Conservation (phyloP, 2,329 filamentous ascomycete genomes). For the Tolypocladium endophyticum region DNA sequence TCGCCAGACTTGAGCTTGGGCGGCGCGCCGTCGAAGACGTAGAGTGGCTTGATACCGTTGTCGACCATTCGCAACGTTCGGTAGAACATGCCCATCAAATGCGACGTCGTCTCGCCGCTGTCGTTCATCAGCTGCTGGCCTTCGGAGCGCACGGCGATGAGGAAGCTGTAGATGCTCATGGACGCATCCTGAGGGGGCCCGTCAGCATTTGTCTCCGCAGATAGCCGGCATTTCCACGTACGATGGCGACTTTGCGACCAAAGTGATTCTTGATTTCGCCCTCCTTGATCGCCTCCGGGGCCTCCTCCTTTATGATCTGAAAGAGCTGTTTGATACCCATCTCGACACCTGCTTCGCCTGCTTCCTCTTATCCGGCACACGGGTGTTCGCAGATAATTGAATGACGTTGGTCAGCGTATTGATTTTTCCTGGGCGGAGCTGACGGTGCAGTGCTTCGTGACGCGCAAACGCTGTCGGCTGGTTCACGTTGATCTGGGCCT, state of each 20-base stretch:
- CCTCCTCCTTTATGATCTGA: conserved; percentile 79
- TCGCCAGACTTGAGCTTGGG: conserved; percentile 97
- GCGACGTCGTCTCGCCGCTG: conserved; percentile 90
- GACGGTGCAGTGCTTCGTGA: not conserved
- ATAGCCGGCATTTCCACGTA: conserved; percentile 34
- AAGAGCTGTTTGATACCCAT: conserved; percentile 67
- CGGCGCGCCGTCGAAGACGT: conserved; percentile 94
- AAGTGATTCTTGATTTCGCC: conserved; percentile 99
- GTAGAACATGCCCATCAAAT: conserved; percentile 99
- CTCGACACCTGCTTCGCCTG: conserved; percentile 10
- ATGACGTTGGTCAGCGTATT: not conserved
- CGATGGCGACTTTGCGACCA: conserved; percentile 94
- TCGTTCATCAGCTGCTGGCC: conserved; percentile 95
- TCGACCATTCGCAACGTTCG: conserved; percentile 96
- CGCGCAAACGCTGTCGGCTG: not conserved
- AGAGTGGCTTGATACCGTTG: conserved; percentile 96
- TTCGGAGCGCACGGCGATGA: conserved; percentile 93
- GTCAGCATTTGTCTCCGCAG: not conserved
- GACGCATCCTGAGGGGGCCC: conserved; percentile 40
- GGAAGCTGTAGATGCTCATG: conserved; percentile 98
- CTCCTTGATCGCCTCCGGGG: conserved; percentile 89
- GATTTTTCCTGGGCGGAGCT: not conserved
- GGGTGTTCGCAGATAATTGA: not conserved
- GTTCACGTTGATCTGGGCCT: not conserved
- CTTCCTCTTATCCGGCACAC: not conserved